These are phyloP conservation scores for Saraca asoca DNA, from an alignment of 331 rosid species.

Conservation along the genomic window DNA sequence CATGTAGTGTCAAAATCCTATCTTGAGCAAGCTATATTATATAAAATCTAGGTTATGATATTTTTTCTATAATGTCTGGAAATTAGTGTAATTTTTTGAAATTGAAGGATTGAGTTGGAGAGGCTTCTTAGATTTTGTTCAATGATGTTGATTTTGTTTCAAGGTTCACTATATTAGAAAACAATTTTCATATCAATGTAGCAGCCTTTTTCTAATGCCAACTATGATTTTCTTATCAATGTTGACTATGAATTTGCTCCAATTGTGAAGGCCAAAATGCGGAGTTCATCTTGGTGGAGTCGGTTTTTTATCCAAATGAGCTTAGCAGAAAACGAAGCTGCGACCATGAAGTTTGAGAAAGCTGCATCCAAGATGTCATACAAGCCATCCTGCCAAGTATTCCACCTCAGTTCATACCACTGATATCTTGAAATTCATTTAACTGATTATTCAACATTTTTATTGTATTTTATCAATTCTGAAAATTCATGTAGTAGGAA, in stretches of 20 bases:
- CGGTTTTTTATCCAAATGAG: constrained; percentile 60
- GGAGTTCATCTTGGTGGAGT: constrained; percentile 88
- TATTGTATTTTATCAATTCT: constrained; percentile 16
- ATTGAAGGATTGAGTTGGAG: neutral
- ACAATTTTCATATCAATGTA: constrained; percentile 2
- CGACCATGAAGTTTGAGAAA: constrained; percentile 63
- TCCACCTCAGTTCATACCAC: constrained; percentile 74
- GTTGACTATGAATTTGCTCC: constrained; percentile 20
- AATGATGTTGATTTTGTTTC: neutral
- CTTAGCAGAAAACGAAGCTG: constrained; percentile 67
- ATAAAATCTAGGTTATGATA: neutral
- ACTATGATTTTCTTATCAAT: constrained; percentile 4
- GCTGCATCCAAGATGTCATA: constrained; percentile 63
- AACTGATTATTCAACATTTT: constrained; percentile 36
- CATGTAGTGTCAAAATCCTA: constrained; percentile 1
- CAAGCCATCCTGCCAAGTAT: constrained; percentile 74
- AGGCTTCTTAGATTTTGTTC: neutral
- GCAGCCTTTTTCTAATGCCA: too few relatives aligned
- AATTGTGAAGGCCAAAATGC: constrained; percentile 78
- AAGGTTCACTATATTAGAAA: constrained; percentile 4
- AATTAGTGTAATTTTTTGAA: neutral
- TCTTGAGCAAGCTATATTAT: constrained; percentile 3
- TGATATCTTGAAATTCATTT: constrained; percentile 41
- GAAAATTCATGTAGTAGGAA: constrained; percentile 13
- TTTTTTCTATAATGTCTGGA: constrained; percentile 4